Base-by-base conservation (phyloP, 2,329 filamentous ascomycete genomes). In the Penicillium sp. region DNA sequence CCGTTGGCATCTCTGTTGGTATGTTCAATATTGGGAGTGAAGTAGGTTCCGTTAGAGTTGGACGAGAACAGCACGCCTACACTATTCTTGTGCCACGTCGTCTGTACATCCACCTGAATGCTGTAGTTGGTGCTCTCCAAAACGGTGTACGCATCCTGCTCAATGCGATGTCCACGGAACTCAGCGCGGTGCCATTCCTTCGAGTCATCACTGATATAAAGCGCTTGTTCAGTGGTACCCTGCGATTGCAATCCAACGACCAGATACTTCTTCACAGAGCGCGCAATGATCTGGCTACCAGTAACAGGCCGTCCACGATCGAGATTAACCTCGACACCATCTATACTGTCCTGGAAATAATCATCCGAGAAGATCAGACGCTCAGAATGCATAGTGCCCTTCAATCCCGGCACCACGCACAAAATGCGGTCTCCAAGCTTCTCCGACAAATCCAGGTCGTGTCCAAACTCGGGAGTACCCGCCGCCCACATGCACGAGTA, bases 111-210 rank as follows among this genome's bases (percentile, higher is more conserved):
- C 59, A 99, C 88, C 79, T 98, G 94, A 70, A 99, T 93, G 81
- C 94, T 97, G 82, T 99, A 97, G 74, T 97, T 94, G 45, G 95
- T 98, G 72, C 93, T 95, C 79, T 98, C 94, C 44, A 99, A 84
- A 53, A 99, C 86, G 0, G 95, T 99, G 77, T 97, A 99, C 2
- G 91, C 92, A 70, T 88, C 85, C 74, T 94, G 87, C 75, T 97
- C 90, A 64, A 92, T 85, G 71, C 93, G 91, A 76, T 97, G 93
- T 64, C 91, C 89, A 49, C 88, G 90, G 77, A 99, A 98, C 73
- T 96, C 87, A 62, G 94, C 94, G 57, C 93, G 89, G 76, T 98
- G 93, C 95, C 95, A 99, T 59, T 85, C 88, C 56, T 88, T 82
- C 13, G 91, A 89, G 75, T 99, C 92, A 68, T 91, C 88, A 10